Percentiles rank a stretch among this genome's conserved stretches.
Evolutionary conservation across 1,284 basidiomycete genomes (phyloP).

Genomic region (Rhizopogon hawkerae): DNA sequence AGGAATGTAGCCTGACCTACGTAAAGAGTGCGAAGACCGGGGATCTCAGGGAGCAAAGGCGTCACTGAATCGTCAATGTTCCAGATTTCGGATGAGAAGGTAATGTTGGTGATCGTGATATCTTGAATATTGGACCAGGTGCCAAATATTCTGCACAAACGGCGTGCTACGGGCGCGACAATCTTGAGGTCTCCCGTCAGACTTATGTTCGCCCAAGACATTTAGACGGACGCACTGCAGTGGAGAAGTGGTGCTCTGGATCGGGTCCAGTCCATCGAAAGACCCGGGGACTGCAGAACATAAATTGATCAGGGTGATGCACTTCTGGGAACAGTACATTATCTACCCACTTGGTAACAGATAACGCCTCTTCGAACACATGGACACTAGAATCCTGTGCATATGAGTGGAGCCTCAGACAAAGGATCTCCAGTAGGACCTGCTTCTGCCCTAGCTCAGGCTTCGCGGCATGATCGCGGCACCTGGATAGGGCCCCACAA

Average conservation of each 20-base stretch:
- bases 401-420: slow-evolving; percentile 38
- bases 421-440: slow-evolving; percentile 28
- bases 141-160: slow-evolving; percentile 37
- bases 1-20: slow-evolving; percentile 44
- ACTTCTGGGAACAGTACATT: neutral
- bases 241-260: slow-evolving; percentile 52
- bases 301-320: neutral
- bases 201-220: slow-evolving; percentile 1
- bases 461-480: neutral
- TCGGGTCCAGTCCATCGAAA: slow-evolving; percentile 53
- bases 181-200: slow-evolving; percentile 29
- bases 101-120: slow-evolving; percentile 41
- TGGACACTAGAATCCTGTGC: slow-evolving; percentile 28
- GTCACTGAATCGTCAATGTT: slow-evolving; percentile 4
- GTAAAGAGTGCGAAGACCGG: slow-evolving; percentile 34
- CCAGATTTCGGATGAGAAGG: slow-evolving; percentile 15
- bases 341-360: slow-evolving; percentile 33
- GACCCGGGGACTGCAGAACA: slow-evolving; percentile 32
- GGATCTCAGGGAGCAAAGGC: slow-evolving; percentile 30
- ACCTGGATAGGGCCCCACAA: slow-evolving; percentile 10
- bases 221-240: slow-evolving; percentile 34
- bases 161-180: slow-evolving; percentile 34
- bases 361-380: slow-evolving; percentile 33
- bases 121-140: slow-evolving; percentile 38
- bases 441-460: neutral